Evolutionary conservation across 139 green algal species (phyloP).

Genomic region (Parachlorella kessleri): DNA sequence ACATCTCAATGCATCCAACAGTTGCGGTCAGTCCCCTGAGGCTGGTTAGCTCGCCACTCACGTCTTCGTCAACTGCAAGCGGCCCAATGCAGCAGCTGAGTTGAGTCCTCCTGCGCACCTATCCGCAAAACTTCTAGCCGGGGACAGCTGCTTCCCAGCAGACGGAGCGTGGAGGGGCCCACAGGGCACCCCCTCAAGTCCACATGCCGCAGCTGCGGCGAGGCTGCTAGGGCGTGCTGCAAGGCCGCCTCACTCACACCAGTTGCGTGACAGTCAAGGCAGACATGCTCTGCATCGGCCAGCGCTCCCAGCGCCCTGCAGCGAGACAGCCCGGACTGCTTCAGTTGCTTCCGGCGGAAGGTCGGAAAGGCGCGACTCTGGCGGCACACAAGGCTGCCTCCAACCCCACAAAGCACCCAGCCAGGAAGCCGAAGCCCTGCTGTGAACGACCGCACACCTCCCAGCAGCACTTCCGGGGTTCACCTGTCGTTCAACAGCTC

Average conservation of each 20-base stretch:
- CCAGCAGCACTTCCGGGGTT: neutral
- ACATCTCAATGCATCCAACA: too few species aligned
- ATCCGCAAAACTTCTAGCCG: constrained; percentile 1
- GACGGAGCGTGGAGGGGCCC: neutral
- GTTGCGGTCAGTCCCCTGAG: too few species aligned
- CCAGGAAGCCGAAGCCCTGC: too few species aligned
- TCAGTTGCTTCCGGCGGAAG: too few species aligned
- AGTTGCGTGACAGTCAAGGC: neutral
- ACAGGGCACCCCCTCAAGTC: neutral
- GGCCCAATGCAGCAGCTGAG: too few species aligned
- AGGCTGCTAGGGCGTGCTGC: neutral
- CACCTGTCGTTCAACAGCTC: neutral
- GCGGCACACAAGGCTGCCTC: too few species aligned
- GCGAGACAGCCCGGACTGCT: too few species aligned
- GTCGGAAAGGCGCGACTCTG: too few species aligned
- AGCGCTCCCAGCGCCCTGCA: neutral
- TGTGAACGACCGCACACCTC: too few species aligned
- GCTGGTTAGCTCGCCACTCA: too few species aligned
- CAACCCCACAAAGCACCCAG: too few species aligned
- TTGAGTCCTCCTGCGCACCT: neutral
- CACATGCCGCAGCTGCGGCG: neutral
- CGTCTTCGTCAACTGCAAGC: too few species aligned
- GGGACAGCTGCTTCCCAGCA: neutral
- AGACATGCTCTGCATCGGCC: neutral
- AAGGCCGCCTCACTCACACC: neutral